phyloP scores from a whole-genome alignment of 352 stramenopile species.

The Globisporangium abappressorium region DNA sequence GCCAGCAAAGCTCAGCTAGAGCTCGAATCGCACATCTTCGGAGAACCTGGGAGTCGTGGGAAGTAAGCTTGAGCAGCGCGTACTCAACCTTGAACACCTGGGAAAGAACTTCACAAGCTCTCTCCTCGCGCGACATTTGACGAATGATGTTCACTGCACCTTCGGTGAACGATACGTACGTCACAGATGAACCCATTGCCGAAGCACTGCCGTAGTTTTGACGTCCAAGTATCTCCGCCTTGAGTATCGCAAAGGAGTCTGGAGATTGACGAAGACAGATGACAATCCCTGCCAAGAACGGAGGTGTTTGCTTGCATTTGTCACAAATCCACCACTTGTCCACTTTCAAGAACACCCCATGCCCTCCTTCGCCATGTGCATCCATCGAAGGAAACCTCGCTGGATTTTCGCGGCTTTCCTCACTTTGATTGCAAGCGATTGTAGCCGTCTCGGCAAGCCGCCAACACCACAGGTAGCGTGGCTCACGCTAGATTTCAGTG shows the following conservation, averaged over 20 bases:
- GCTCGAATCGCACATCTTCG: slow-evolving; percentile 13
- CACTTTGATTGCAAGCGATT: slow-evolving; percentile 13
- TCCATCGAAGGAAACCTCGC: slow-evolving; percentile 23
- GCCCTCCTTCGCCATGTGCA: slow-evolving; percentile 19
- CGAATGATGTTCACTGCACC: neutral
- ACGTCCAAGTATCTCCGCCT: neutral
- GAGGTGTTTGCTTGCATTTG: slow-evolving; percentile 7
- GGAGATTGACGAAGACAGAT: slow-evolving; percentile 7
- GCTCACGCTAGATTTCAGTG: neutral
- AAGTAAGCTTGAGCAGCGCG: slow-evolving; percentile 12
- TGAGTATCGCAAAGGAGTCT: neutral
- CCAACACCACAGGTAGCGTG: neutral
- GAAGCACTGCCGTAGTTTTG: neutral
- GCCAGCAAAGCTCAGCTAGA: slow-evolving; percentile 20
- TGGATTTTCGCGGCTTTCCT: slow-evolving; percentile 27
- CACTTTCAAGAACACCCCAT: neutral
- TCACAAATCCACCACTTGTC: slow-evolving; percentile 7
- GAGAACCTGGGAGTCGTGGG: slow-evolving; percentile 10
- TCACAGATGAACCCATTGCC: neutral
- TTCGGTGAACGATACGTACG: neutral
- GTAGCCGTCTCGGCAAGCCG: neutral
- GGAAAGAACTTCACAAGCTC: neutral
- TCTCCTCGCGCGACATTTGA: neutral
- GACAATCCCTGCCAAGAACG: slow-evolving; percentile 20
- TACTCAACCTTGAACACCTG: slow-evolving; percentile 18